Evolutionary conservation across 495 filamentous ascomycete species (phyloP), one percentile per base, ranked within the genome.

Genomic region (Penicillium cataractarum): DNA sequence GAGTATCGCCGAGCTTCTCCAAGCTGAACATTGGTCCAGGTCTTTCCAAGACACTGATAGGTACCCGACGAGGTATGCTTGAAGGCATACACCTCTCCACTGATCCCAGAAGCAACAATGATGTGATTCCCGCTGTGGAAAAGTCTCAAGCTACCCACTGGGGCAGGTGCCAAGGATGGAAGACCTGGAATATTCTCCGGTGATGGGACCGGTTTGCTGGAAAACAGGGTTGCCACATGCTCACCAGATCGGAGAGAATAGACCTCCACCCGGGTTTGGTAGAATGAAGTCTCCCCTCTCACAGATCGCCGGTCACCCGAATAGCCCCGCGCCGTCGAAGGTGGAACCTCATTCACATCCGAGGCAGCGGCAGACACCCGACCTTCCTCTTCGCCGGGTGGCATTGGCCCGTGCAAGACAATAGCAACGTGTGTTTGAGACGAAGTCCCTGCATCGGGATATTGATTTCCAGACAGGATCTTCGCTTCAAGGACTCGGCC

Each of bases 61-160:
- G 68, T 84, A 88, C 55, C 76, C 67, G 7, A 71, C 58, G 6
- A 66, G 58, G 15, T 79, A 76, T 66, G 69, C 65, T 31, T 73
- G 63, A 90, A 97, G 10, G 96, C 81, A 81, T 88, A 96, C 8
- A 93, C 87, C 73, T 97, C 93, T 10, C 93, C 93, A 53, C 91
- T 96, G 17, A 81, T 79, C 12, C 92, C 91, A 55, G 92, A 96
- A 24, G 89, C 84, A 21, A 97, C 76, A 13, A 90, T 78, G 32
- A 96, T 57, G 68, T 84, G 89, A 17, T 84, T 88, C 12, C 83
- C 85, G 56, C 87, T 85, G 2, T 86, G 84, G 66, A 87, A 84
- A 27, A 97, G 76, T 40, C 83, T 86, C 63, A 96, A 81, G 32
- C 89, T 87, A 17, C 90, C 92, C 22, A 84, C 79, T 3, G 90